phyloP scores from a whole-genome alignment of 768 basidiomycete species.

The Gautieria morchelliformis region DNA sequence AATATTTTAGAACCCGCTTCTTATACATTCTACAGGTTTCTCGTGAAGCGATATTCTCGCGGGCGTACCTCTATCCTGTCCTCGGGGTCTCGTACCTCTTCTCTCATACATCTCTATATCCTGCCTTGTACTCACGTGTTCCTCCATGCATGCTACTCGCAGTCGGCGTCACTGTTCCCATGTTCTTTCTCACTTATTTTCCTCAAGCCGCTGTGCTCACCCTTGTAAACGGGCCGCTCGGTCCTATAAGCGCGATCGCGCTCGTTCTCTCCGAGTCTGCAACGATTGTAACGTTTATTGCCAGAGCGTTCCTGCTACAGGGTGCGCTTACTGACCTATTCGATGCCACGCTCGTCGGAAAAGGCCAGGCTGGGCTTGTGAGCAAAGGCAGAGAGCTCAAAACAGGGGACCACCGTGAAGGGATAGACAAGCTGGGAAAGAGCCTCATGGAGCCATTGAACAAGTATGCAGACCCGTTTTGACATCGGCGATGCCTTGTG shows the following conservation, averaged over 20 bases:
- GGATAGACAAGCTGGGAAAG: constrained; percentile 38
- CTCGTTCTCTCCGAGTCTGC: constrained; percentile 35
- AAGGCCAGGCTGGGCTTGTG: constrained; percentile 33
- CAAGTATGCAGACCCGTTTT: constrained; percentile 4
- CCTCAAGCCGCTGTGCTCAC: constrained; percentile 60
- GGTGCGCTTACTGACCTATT: constrained; percentile 36
- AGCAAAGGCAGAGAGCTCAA: constrained; percentile 27
- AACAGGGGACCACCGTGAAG: constrained; percentile 16
- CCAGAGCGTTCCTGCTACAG: constrained; percentile 35
- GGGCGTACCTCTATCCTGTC: constrained; percentile 13
- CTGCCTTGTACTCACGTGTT: constrained; percentile 10
- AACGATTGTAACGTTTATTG: constrained; percentile 33
- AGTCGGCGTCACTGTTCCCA: constrained; percentile 17
- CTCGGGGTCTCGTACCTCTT: constrained; percentile 13
- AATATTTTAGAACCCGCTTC: not conserved
- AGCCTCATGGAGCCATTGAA: constrained; percentile 39
- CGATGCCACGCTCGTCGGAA: constrained; percentile 34
- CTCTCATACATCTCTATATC: constrained; percentile 12
- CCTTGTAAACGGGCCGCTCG: constrained; percentile 54
- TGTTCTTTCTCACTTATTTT: constrained; percentile 53
- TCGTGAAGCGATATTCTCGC: constrained; percentile 9
- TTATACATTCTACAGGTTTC: not conserved
- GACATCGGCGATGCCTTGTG: too few relatives aligned
- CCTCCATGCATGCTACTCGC: constrained; percentile 9
- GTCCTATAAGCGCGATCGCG: constrained; percentile 33